Evolutionary conservation across 2,329 filamentous ascomycete species (phyloP).

Genomic region (Penicillium sclerotigenum): DNA sequence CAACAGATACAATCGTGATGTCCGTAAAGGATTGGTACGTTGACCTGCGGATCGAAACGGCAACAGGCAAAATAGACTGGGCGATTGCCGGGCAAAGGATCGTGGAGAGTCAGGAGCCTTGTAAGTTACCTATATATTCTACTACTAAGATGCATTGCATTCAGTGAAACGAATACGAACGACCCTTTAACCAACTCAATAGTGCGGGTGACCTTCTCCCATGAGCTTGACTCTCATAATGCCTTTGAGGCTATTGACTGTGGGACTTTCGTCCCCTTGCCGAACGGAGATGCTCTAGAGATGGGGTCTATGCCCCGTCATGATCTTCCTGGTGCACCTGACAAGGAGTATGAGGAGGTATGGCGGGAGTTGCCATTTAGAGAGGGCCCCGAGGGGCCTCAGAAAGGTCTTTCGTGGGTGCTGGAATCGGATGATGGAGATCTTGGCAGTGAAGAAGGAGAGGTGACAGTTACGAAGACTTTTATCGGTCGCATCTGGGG

Average conservation of each 20-base stretch:
- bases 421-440: conserved; percentile 25
- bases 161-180: background rate
- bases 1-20: conserved; percentile 45
- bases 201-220: conserved; percentile 40
- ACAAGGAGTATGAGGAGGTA: conserved; percentile 61
- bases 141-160: no score
- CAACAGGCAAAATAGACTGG: conserved; percentile 41
- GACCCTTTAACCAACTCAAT: background rate
- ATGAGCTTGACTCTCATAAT: conserved; percentile 40
- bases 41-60: conserved; percentile 42
- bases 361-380: conserved; percentile 53
- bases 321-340: conserved; percentile 32
- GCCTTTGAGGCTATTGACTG: conserved; percentile 35
- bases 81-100: conserved; percentile 44
- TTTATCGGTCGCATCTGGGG: conserved; percentile 34
- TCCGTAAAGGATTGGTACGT: conserved; percentile 45
- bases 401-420: conserved; percentile 29
- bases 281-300: conserved; percentile 43
- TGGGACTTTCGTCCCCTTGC: conserved; percentile 37
- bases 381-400: conserved; percentile 27
- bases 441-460: conserved; percentile 12
- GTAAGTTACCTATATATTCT: conserved; percentile 24
- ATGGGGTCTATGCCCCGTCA: conserved; percentile 40
- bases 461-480: conserved; percentile 23
- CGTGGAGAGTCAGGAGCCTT: conserved; percentile 34